Conservation (phyloP, 257 asterid genomes). For the Avicennia marina region DNA sequence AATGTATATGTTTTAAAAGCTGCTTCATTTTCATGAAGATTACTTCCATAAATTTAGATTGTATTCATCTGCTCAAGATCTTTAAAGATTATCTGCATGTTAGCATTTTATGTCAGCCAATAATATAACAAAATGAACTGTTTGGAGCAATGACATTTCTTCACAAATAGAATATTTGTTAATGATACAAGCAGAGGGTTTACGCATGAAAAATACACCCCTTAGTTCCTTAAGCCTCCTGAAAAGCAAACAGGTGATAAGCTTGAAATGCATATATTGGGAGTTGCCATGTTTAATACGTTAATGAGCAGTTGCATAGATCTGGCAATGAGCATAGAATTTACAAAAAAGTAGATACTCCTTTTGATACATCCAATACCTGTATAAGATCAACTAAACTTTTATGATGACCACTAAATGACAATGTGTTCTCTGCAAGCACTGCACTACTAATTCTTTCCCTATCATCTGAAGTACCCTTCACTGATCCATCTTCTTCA, state of each 20-base stretch:
- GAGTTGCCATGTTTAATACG: not conserved
- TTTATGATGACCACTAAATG: constrained; percentile 51
- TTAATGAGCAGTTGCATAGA: constrained; percentile 3
- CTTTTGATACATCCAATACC: constrained; percentile 34
- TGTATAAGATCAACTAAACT: constrained; percentile 72
- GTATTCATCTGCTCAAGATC: not conserved
- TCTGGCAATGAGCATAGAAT: constrained; percentile 1
- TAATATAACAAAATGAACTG: not conserved
- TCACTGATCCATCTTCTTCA: constrained; percentile 48
- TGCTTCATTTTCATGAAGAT: not conserved
- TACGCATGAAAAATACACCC: not conserved
- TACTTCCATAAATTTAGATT: not conserved
- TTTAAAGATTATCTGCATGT: constrained; percentile 2
- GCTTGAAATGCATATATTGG: not conserved
- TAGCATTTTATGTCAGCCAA: not conserved
- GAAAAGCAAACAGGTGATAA: not conserved
- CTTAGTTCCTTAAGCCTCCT: not conserved
- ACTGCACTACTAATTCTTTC: constrained; percentile 26
- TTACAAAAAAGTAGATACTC: not conserved
- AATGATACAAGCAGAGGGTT: constrained; percentile 7
- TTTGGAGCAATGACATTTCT: not conserved
- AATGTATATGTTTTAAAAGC: not conserved
- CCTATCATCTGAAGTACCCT: constrained; percentile 34
- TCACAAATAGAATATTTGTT: not conserved
- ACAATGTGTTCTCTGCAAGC: constrained; percentile 29